Base-by-base conservation (phyloP, 2,329 filamentous ascomycete species). In the Monilinia polystroma region DNA sequence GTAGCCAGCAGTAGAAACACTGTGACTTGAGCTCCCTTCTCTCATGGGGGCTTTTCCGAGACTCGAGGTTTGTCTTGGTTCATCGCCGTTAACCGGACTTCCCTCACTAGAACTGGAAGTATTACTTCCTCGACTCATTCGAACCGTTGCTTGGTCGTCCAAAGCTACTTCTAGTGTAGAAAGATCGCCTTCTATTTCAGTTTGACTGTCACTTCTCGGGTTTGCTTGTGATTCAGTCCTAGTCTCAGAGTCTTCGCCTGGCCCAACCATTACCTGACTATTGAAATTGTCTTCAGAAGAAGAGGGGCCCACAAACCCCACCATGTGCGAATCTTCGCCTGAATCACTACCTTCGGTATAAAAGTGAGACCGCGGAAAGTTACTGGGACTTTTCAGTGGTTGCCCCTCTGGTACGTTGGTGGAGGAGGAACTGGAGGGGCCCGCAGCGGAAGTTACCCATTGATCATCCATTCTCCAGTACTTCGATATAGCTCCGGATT, bases 251-350 rank as follows among this genome's bases (percentile, higher is more conserved):
- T 54, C 64, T 10, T 62, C 56, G 29, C 58, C 56, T 47, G 32
- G 8, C 35, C 53, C 47, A 26, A 62, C 64, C 56, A 66, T 66
- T 47, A 62, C 51, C 29, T 62, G 56, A 38, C 64, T 66, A 54
- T 66, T 66, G 26, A 62, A 45, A n/a, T 66, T 66, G 45, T 66
- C 56, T 26, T 66, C 64, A 26, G 64, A 66, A n/a, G 64, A 66
- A 35, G 64, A 66, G 26, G 64, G 64, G 2, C 64, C 64, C 56
- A 66, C 54, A 10, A 54, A 66, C 38, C 64, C 43, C 32, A 66
- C 16, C 26, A 66, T 66, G 35, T 62, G 64, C 38, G 64, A 66
- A 49, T 66, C 64, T 49, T 66, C 64, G 10, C 56, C 64, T 14
- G 64, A 66, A 14, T 66, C 64, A 35, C 64, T 66, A 7, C 64